A percentile compares a stretch with the other conserved stretches of the same genome.
These are phyloP conservation scores for Closterium sp. DNA, from an alignment of 139 green algal species.

Conservation along the genomic window DNA sequence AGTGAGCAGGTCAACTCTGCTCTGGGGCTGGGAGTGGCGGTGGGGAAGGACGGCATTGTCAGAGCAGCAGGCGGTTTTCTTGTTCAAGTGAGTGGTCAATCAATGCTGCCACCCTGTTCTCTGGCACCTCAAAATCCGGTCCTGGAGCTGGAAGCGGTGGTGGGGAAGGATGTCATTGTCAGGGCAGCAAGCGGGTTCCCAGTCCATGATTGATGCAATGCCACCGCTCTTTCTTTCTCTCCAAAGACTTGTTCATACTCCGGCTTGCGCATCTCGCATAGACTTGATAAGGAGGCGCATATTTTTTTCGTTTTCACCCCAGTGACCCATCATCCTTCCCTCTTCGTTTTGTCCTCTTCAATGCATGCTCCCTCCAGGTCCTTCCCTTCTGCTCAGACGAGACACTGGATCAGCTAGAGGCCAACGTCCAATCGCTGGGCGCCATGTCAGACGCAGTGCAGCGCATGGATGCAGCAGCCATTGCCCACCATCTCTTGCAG, in stretches of 20 bases:
- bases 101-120: too few relatives aligned
- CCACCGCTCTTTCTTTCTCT: not conserved
- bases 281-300: too few relatives aligned
- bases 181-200: too few relatives aligned
- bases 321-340: too few relatives aligned
- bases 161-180: too few relatives aligned
- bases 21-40: constrained; percentile 31
- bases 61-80: constrained; percentile 33
- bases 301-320: not conserved
- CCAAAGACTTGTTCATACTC: not conserved
- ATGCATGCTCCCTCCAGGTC: constrained; percentile 19
- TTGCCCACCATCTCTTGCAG: not conserved
- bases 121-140: too few relatives aligned
- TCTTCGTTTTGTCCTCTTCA: too few relatives aligned
- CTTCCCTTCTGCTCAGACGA: constrained; percentile 50
- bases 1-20: not conserved
- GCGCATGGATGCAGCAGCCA: not conserved
- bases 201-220: too few relatives aligned
- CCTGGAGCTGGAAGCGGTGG: too few relatives aligned
- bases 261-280: too few relatives aligned
- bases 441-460: constrained; percentile 31
- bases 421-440: constrained; percentile 34
- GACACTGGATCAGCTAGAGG: constrained; percentile 36
- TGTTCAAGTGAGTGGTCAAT: constrained; percentile 15
- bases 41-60: constrained; percentile 44